phyloP scores from a whole-genome alignment of 164 flowering plant species.

The Platanus orientalis region DNA sequence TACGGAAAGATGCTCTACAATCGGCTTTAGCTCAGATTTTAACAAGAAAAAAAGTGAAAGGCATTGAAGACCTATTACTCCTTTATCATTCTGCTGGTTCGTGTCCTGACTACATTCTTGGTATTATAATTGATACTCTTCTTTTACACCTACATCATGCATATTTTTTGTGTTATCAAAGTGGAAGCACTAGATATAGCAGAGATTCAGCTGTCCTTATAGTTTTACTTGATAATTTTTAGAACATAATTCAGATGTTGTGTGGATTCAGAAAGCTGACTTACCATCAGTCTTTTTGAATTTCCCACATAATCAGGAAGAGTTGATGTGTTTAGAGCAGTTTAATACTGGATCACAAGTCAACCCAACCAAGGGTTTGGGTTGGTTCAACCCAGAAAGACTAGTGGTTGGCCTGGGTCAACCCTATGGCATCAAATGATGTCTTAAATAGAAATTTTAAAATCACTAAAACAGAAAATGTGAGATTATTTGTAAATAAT shows the following conservation, averaged over 20 bases:
- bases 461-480: no score
- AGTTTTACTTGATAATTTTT: not conserved
- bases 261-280: not conserved
- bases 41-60: slow-evolving; percentile 51
- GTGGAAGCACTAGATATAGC: slow-evolving; percentile 3
- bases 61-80: slow-evolving; percentile 45
- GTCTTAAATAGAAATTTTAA: no score
- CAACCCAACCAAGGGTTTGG: no score
- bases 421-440: no score
- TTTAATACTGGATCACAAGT: no score
- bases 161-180: not conserved
- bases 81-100: slow-evolving; percentile 47
- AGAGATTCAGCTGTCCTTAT: not conserved
- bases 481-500: no score
- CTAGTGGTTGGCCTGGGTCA: no score
- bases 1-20: slow-evolving; percentile 42
- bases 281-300: not conserved
- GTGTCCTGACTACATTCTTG: slow-evolving; percentile 12
- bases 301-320: no score
- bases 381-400: no score
- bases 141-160: slow-evolving; percentile 6
- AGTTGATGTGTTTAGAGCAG: no score
- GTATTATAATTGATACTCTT: not conserved
- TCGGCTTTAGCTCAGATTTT: slow-evolving; percentile 55
- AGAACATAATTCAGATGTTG: not conserved